Evolutionary conservation across 805 yeast species (phyloP).

Genomic region (Starmerella riodocensis): DNA sequence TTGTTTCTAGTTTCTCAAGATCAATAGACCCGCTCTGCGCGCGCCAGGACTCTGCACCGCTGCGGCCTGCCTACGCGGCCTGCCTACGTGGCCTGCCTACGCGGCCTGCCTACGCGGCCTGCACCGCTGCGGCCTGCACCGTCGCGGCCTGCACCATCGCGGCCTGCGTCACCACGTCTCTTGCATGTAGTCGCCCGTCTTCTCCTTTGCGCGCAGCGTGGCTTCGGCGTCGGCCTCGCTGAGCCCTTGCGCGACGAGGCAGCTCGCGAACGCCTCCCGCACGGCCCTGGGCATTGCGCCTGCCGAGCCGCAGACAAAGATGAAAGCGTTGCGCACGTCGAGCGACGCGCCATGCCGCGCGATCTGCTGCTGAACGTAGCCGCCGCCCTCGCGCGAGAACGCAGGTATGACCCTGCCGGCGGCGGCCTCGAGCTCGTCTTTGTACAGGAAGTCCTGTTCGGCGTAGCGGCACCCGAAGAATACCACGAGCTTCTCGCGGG

Average conservation of each 20-base stretch:
- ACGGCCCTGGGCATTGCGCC: conserved; percentile 91
- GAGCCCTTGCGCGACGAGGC: conserved; percentile 29
- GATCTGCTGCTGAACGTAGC: conserved; percentile 69
- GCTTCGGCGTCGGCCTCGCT: conserved; percentile 31
- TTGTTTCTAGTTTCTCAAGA: too few species aligned
- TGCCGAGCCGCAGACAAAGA: conserved; percentile 83
- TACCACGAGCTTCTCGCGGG: conserved; percentile 25
- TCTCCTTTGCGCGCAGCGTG: conserved; percentile 44
- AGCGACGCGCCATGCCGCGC: conserved; percentile 35
- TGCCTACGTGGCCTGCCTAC: too few species aligned
- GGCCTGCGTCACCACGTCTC: conserved; percentile 82
- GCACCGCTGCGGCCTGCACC: too few species aligned
- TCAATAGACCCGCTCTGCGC: too few species aligned
- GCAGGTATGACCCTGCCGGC: conserved; percentile 32
- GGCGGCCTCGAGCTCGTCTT: conserved; percentile 32
- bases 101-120: too few species aligned
- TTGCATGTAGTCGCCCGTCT: conserved; percentile 55
- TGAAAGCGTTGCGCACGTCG: conserved; percentile 48
- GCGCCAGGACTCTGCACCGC: too few species aligned
- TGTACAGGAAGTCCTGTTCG: conserved; percentile 56
- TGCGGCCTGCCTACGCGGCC: too few species aligned
- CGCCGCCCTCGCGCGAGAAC: conserved; percentile 36
- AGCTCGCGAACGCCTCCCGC: conserved; percentile 59
- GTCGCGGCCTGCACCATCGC: too few species aligned
- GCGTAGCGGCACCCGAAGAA: conserved; percentile 65